A percentile compares a stretch with the other conserved stretches of the same genome.
Evolutionary conservation across 2,329 filamentous ascomycete species (phyloP).

Genomic region (Dactylellina leptospora): DNA sequence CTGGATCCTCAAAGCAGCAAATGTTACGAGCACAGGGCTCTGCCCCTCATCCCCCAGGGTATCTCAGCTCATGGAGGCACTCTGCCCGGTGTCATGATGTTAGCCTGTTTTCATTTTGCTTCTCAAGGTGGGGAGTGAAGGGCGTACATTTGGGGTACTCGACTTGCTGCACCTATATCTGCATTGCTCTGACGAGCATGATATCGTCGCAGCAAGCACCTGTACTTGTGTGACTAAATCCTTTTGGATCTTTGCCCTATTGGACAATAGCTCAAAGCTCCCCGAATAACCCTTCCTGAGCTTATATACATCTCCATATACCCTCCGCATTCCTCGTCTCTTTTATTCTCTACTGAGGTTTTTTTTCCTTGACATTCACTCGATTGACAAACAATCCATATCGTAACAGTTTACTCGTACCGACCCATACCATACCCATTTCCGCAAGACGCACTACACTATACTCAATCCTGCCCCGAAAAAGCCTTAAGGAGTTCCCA

Average conservation of each 20-base stretch:
- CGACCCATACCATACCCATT: constrained; percentile 48
- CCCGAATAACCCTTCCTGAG: constrained; percentile 4
- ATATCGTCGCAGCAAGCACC: constrained; percentile 3
- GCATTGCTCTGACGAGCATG: constrained; percentile 26
- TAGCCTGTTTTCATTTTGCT: constrained; percentile 18
- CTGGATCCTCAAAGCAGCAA: constrained; percentile 48
- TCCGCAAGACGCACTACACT: constrained; percentile 47
- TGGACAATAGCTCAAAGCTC: constrained; percentile 15
- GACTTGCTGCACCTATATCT: constrained; percentile 8
- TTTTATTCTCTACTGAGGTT: constrained; percentile 16
- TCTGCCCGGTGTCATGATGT: constrained; percentile 16
- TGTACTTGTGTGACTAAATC: constrained; percentile 44
- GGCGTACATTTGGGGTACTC: constrained; percentile 18
- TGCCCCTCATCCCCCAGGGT: not conserved
- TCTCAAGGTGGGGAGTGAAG: constrained; percentile 22
- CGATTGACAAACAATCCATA: constrained; percentile 22
- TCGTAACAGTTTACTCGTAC: constrained; percentile 50
- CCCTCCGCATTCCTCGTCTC: constrained; percentile 42
- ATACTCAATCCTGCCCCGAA: constrained; percentile 43
- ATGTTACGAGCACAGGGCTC: constrained; percentile 37
- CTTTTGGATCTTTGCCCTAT: constrained; percentile 23
- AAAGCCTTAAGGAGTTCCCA: constrained; percentile 36
- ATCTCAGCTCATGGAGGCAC: not conserved
- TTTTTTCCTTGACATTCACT: constrained; percentile 15
- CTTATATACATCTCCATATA: constrained; percentile 47